Conservation (phyloP, 805 yeast genomes). For the Yarrowia porcina region DNA sequence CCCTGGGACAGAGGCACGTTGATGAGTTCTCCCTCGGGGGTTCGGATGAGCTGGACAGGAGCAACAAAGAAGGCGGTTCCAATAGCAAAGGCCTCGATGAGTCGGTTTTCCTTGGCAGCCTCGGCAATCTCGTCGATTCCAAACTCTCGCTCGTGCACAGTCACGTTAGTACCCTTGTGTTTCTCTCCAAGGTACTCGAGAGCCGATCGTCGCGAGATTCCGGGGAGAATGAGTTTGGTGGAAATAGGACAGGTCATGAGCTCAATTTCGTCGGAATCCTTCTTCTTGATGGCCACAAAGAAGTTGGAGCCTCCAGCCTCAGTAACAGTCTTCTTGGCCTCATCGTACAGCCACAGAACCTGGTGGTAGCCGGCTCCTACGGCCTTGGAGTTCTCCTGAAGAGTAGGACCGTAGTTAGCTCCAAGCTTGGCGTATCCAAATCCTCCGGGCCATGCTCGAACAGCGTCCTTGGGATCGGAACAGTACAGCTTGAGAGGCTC, state of each 20-base stretch:
- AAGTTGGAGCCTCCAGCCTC: slow-evolving; percentile 98
- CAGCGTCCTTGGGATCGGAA: slow-evolving; percentile 97
- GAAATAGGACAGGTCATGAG: slow-evolving; percentile 94
- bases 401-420: slow-evolving; percentile 96
- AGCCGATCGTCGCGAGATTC: slow-evolving; percentile 92
- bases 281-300: slow-evolving; percentile 76
- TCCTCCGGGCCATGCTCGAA: slow-evolving; percentile 99
- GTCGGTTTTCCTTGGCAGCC: slow-evolving; percentile 71
- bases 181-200: slow-evolving; percentile 71
- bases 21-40: slow-evolving; percentile 22
- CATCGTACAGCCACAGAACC: slow-evolving; percentile 94
- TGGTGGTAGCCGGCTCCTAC: slow-evolving; percentile 91
- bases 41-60: slow-evolving; percentile 73
- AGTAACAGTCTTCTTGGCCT: slow-evolving; percentile 70
- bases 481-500: slow-evolving; percentile 97
- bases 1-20: slow-evolving; percentile 19
- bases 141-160: slow-evolving; percentile 74
- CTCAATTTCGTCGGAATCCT: slow-evolving; percentile 69
- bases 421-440: slow-evolving; percentile 95
- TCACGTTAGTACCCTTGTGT: slow-evolving; percentile 76
- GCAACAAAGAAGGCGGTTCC: slow-evolving; percentile 98
- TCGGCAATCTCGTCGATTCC: slow-evolving; percentile 78
- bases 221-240: slow-evolving; percentile 86
- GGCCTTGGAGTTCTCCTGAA: slow-evolving; percentile 85
- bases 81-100: slow-evolving; percentile 92